A percentile compares a stretch with the other conserved stretches of the same genome.
phyloP scores from a whole-genome alignment of 306 rosid genomes.

The Arachis stenosperma region DNA sequence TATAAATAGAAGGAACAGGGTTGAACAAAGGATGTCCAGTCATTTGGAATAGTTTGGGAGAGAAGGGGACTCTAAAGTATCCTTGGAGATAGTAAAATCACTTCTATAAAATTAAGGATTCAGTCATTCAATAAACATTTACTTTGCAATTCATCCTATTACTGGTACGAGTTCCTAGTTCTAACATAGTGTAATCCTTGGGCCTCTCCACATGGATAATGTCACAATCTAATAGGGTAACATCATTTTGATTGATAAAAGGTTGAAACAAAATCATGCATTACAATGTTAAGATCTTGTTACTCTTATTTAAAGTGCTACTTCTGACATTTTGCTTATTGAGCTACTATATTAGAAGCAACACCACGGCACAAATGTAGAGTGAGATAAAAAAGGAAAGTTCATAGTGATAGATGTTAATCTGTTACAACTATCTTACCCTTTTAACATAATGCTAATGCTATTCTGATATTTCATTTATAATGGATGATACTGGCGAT shows the following conservation, averaged over 20 bases:
- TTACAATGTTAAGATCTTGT: conserved; percentile 7
- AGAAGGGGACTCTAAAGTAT: too few species aligned
- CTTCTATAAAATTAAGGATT: too few species aligned
- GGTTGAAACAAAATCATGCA: not conserved
- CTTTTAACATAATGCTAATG: conserved; percentile 25
- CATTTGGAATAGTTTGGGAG: too few species aligned
- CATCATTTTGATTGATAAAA: conserved; percentile 26
- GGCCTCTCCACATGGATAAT: conserved; percentile 19
- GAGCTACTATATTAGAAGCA: conserved; percentile 20
- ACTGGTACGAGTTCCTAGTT: too few species aligned
- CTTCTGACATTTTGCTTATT: conserved; percentile 12
- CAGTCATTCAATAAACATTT: too few species aligned
- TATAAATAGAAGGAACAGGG: too few species aligned
- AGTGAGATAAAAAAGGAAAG: conserved; percentile 21
- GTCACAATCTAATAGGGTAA: conserved; percentile 26
- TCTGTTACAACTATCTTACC: conserved; percentile 10
- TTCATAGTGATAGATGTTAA: not conserved
- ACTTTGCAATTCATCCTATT: too few species aligned
- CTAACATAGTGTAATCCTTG: not conserved
- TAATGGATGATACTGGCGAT: conserved; percentile 36
- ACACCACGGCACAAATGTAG: conserved; percentile 33
- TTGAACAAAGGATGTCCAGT: too few species aligned
- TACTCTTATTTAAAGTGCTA: not conserved
- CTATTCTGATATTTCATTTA: conserved; percentile 37
- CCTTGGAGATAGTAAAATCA: too few species aligned